Evolutionary conservation across 257 asterid genomes (phyloP).

Genomic region (Parsonsia alboflavescens): DNA sequence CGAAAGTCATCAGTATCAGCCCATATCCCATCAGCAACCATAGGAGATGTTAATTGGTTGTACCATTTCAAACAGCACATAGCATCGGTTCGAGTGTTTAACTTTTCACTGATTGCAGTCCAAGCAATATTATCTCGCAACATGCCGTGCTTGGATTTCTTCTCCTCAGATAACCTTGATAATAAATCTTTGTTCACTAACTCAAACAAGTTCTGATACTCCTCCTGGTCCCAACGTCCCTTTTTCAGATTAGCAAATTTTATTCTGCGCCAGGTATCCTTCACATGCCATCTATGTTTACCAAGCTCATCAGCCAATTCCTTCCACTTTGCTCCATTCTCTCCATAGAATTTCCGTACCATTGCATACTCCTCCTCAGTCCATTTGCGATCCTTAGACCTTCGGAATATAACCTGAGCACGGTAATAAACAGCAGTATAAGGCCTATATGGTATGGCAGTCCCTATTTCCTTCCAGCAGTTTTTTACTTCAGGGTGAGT

Average conservation of each 20-base stretch:
- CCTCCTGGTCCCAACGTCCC: conserved; percentile 30
- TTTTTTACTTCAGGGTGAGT: conserved; percentile 15
- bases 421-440: conserved; percentile 12
- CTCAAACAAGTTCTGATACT: conserved; percentile 28
- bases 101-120: conserved; percentile 24
- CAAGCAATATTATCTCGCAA: conserved; percentile 31
- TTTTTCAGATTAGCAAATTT: conserved; percentile 9
- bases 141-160: conserved; percentile 31
- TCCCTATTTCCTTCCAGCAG: conserved; percentile 29
- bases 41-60: conserved; percentile 21
- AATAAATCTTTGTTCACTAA: conserved; percentile 27
- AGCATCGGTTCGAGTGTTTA: conserved; percentile 13
- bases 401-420: conserved; percentile 23
- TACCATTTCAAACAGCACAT: conserved; percentile 29
- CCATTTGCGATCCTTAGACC: conserved; percentile 27
- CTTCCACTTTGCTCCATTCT: conserved; percentile 24
- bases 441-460: conserved; percentile 23
- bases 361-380: conserved; percentile 23
- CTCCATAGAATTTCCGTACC: background rate
- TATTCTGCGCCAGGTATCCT: conserved; percentile 29
- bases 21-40: conserved; percentile 30
- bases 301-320: conserved; percentile 27
- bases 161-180: conserved; percentile 20
- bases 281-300: conserved; percentile 23
- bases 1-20: conserved; percentile 29